Base-by-base conservation (phyloP, 2,329 filamentous ascomycete species). In the Lomentospora prolificans region DNA sequence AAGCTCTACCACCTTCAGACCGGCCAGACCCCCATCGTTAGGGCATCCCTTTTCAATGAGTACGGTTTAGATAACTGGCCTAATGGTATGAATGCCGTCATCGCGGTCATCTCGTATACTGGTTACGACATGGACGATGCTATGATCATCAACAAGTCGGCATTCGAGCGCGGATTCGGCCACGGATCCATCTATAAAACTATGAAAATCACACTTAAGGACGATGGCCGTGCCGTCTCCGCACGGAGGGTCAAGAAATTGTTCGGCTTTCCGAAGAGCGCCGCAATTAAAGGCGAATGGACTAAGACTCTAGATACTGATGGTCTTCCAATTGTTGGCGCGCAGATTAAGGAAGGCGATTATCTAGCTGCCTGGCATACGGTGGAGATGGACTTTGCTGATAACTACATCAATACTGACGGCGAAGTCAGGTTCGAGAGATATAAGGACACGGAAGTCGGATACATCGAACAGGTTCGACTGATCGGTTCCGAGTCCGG, bases 121-220 rank as follows among this genome's bases (percentile, higher is more conserved):
- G 94, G 92, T 53, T 99, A 97, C 73, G 94, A 99, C 78, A 99
- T 99, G 94, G 94, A 99, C 78, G 94, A 99, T 73, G 94, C 94
- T 68, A 97, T 97, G 92, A 97, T 99, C 67, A 78, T 99, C 67
- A 97, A 97, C 77, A 97, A 97, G 70, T 96, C 90, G 19, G 85
- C 92, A 2, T 90, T 96, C 70, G 94, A 99, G 71, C 85, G 94
- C 62, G 94, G 94, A 12, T 97, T 99, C 65, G 92, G 90, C 36
- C 85, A 97, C 65, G 94, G 94, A 56, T 95, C 91, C 4, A 90
- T 99, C 64, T 99, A 96, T 79, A 99, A 99, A 76, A 95, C 90
- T 7, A 96, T 97, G 73, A 88, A 95, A 66, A 85, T 94, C 66
- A 84, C 87, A 33, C 79, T 97, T 17, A 87, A 90, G 63, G 90